Evolutionary conservation across 208 protist species (phyloP), one percentile per base, ranked within the genome.

Genomic region (Leishmania tropica): DNA sequence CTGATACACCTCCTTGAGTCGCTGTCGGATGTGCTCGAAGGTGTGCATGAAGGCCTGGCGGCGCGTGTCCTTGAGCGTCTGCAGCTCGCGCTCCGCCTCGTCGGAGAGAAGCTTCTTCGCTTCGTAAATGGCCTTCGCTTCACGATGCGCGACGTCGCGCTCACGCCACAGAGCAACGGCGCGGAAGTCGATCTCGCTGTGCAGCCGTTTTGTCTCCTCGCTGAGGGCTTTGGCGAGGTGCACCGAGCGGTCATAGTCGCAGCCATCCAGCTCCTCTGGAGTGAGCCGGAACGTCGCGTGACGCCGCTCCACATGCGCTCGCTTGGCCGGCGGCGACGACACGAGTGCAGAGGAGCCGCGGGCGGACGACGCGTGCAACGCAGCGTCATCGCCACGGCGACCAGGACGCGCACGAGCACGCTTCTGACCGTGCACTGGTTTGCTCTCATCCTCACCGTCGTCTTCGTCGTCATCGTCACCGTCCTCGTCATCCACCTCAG

Each of bases 1-100:
- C 90, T 99, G 98, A 88, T 99, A 99, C 78, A 99, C 99, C 87
- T 99, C 98, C 90, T 99, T 99, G 19, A 99, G 91, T 80, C 99
- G 98, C 75, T 92, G 83, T 5, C 98, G 99, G 75, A 99, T 99
- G 11, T 91, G 81, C n/a, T 81, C 83, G 83, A 99, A 99, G 62
- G 98, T 99, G 5, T 80, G 83, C 98, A 99, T 99, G 92, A 99
- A 99, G 68, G 97, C 94, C 58, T 96, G 87, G 7, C 99, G 89
- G 42, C 99, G 92, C 53, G 88, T 81, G 54, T 97, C 86, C 80
- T 96, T 98, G 67, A 98, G 85, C 58, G 81, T 80, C 21, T 80
- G 54, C 64, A 98, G 86, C 45, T 85, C 79, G 15, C n/a, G 65
- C 60, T 98, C 93, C 3, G 92, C 85, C 40, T 82, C 85, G 85